A percentile compares a stretch with the other conserved stretches of the same genome.
Conservation (phyloP, 306 rosid species). For the Fragaria iinumae region DNA sequence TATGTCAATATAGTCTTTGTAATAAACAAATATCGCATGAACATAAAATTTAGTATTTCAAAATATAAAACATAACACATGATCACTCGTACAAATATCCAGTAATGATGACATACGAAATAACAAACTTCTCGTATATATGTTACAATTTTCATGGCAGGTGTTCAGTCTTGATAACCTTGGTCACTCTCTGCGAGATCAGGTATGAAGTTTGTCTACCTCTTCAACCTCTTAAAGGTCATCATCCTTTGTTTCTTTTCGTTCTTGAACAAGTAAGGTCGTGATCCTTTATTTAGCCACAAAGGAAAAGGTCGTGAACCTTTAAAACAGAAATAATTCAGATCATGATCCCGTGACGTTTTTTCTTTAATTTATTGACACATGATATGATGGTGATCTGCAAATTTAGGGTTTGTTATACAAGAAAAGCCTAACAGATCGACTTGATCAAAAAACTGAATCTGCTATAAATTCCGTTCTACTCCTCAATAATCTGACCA, state of each 20-base stretch:
- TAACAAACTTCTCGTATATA: too few relatives aligned
- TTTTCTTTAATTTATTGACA: neutral
- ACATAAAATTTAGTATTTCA: too few relatives aligned
- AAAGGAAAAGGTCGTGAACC: neutral
- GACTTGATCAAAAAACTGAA: neutral
- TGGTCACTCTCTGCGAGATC: neutral
- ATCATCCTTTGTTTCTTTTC: too few relatives aligned
- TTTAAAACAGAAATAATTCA: neutral
- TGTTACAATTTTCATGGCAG: too few relatives aligned
- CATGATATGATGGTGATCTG: neutral
- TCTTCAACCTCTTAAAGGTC: slow-evolving; percentile 2
- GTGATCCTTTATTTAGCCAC: too few relatives aligned
- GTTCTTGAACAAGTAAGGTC: too few relatives aligned
- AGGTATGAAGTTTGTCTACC: neutral
- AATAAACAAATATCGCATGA: too few relatives aligned
- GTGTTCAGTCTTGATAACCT: neutral
- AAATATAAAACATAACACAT: too few relatives aligned
- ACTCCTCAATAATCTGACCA: neutral
- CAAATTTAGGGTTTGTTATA: neutral
- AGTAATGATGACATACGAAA: too few relatives aligned
- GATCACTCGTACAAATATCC: too few relatives aligned
- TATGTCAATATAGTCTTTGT: too few relatives aligned
- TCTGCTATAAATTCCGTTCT: neutral
- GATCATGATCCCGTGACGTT: neutral
- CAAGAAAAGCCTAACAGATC: neutral